Conservation (phyloP, 257 asterid species). For the Solanum virginianum region DNA sequence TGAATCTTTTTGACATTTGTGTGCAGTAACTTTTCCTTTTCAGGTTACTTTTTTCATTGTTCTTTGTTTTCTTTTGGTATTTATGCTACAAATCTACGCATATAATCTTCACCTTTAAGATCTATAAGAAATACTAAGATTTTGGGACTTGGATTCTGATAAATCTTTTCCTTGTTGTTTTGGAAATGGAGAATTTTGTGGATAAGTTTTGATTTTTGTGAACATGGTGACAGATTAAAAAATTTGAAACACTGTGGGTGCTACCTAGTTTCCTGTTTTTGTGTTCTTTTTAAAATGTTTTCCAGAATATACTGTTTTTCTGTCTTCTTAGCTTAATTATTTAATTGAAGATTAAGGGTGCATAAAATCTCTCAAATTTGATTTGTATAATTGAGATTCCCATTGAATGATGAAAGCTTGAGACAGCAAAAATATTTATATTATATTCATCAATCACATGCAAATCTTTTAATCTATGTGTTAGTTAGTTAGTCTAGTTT, state of each 20-base stretch:
- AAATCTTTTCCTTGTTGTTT: neutral
- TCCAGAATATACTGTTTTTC: constrained; percentile 15
- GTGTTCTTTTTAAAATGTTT: constrained; percentile 21
- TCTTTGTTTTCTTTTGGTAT: neutral
- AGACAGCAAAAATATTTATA: constrained; percentile 29
- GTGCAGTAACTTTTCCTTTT: neutral
- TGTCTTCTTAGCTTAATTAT: constrained; percentile 17
- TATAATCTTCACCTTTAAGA: neutral
- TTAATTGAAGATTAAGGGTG: constrained; percentile 18
- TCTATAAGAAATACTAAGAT: neutral
- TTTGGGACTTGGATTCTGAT: neutral
- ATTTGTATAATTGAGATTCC: constrained; percentile 50
- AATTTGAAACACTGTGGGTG: constrained; percentile 8
- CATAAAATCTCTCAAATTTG: constrained; percentile 32
- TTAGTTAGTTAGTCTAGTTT: constrained; percentile 22
- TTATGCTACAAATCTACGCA: neutral
- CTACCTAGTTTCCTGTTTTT: constrained; percentile 35
- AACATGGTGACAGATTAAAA: neutral
- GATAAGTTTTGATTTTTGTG: neutral
- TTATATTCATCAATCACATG: constrained; percentile 67
- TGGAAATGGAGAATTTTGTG: neutral
- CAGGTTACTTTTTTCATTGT: neutral
- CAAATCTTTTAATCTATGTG: constrained; percentile 24
- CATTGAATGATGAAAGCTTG: constrained; percentile 34
- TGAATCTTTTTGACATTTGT: neutral